A percentile compares a stretch with the other conserved stretches of the same genome.
phyloP scores from a whole-genome alignment of 2,329 filamentous ascomycete genomes.

The Periconia sp. region DNA sequence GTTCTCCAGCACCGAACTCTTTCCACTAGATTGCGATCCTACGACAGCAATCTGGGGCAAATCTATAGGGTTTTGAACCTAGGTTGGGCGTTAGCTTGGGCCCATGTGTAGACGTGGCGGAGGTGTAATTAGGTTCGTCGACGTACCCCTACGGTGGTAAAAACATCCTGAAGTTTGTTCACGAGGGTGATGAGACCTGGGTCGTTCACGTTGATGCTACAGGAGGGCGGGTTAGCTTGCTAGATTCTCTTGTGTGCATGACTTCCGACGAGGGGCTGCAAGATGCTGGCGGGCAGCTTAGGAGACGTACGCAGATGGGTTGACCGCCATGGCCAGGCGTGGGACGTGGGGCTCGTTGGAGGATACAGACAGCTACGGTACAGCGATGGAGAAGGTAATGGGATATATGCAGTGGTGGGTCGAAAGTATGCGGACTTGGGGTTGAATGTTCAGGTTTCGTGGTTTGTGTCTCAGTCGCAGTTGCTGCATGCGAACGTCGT shows the following conservation, averaged over 20 bases:
- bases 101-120: slow-evolving; percentile 4
- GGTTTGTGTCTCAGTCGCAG: background rate
- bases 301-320: slow-evolving; percentile 43
- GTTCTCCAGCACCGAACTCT: slow-evolving; percentile 98
- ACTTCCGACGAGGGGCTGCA: slow-evolving; percentile 9
- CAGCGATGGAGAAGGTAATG: background rate
- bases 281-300: slow-evolving; percentile 12
- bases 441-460: background rate
- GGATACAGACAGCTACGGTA: slow-evolving; percentile 1
- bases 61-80: slow-evolving; percentile 99
- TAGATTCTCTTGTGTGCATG: slow-evolving; percentile 2
- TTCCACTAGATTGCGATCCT: slow-evolving; percentile 97
- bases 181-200: slow-evolving; percentile 77
- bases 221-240: slow-evolving; percentile 25
- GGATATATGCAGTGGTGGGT: background rate
- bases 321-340: slow-evolving; percentile 39
- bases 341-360: slow-evolving; percentile 1
- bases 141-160: slow-evolving; percentile 87
- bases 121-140: slow-evolving; percentile 5
- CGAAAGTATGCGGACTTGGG: background rate
- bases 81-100: slow-evolving; percentile 34
- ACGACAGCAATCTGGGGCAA: slow-evolving; percentile 97
- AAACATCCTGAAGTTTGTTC: slow-evolving; percentile 99
- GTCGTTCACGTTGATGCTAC: slow-evolving; percentile 72
- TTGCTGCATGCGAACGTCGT: slow-evolving; percentile 4